phyloP scores from a whole-genome alignment of 805 yeast genomes.

The Millerago galiae region DNA sequence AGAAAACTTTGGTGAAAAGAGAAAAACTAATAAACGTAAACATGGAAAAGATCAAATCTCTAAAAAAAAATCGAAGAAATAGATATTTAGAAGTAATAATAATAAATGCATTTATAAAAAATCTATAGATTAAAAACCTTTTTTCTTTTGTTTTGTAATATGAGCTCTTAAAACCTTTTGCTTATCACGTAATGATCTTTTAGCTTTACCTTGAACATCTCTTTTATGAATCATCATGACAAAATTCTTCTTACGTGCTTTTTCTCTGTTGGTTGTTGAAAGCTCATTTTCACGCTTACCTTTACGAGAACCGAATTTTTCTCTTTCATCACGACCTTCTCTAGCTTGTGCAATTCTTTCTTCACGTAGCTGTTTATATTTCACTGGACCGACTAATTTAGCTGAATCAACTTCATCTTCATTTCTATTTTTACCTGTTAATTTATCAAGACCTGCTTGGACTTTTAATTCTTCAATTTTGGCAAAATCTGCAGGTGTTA shows the following conservation, averaged over 20 bases:
- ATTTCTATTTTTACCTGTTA: conserved; percentile 57
- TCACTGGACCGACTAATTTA: conserved; percentile 64
- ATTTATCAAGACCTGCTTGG: conserved; percentile 79
- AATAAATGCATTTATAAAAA: not conserved
- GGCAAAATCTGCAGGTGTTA: conserved; percentile 98
- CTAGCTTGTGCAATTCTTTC: conserved; percentile 81
- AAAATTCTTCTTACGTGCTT: conserved; percentile 96
- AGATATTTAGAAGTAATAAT: not conserved
- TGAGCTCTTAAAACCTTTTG: conserved; percentile 85
- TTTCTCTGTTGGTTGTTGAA: conserved; percentile 92
- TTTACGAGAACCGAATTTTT: conserved; percentile 80
- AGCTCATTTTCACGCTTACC: conserved; percentile 72
- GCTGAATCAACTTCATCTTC: conserved; percentile 86
- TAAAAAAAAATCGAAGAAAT: conserved; percentile 4
- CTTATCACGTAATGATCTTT: conserved; percentile 82
- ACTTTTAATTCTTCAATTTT: conserved; percentile 82
- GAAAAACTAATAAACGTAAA: conserved; percentile 40
- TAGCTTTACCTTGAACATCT: conserved; percentile 90
- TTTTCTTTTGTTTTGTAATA: conserved; percentile 84
- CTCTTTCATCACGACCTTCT: conserved; percentile 93
- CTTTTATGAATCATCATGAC: conserved; percentile 97
- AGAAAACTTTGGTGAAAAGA: conserved; percentile 78
- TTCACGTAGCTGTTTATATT: conserved; percentile 79
- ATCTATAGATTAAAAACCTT: conserved; percentile 42
- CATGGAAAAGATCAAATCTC: conserved; percentile 10